phyloP scores from a whole-genome alignment of 2,329 filamentous ascomycete species.

The Ilyonectria robusta region DNA sequence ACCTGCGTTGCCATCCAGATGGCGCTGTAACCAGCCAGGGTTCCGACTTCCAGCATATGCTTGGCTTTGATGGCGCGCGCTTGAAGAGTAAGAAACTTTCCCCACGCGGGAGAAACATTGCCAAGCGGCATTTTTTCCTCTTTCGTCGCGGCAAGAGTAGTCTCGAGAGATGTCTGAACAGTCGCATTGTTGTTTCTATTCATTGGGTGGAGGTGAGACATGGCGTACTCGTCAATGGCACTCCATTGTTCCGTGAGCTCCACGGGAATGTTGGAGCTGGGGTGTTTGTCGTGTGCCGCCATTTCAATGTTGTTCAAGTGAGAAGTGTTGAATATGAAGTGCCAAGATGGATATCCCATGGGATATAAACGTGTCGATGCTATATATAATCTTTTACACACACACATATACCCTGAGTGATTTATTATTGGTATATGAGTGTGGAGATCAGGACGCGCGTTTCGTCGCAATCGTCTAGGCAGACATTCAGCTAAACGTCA shows the following conservation, averaged over 20 bases:
- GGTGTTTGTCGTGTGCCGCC: background rate
- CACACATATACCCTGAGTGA: background rate
- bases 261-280: background rate
- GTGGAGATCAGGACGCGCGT: background rate
- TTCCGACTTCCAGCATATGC: constrained; percentile 19
- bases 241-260: background rate
- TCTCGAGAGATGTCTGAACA: background rate
- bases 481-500: background rate
- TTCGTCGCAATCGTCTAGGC: background rate
- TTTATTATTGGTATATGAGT: background rate
- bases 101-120: constrained; percentile 19
- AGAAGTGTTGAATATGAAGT: background rate
- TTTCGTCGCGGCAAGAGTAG: background rate
- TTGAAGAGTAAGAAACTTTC: constrained; percentile 23
- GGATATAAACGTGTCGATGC: background rate
- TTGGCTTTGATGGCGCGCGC: constrained; percentile 14
- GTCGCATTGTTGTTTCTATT: background rate
- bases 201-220: background rate
- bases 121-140: constrained; percentile 7
- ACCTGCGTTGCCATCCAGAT: constrained; percentile 21
- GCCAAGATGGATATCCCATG: background rate
- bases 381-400: background rate
- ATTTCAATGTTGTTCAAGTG: background rate
- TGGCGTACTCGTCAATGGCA: background rate
- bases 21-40: constrained; percentile 20